Evolutionary conservation across 306 rosid species (phyloP).

Genomic region (Glycine tomentella): DNA sequence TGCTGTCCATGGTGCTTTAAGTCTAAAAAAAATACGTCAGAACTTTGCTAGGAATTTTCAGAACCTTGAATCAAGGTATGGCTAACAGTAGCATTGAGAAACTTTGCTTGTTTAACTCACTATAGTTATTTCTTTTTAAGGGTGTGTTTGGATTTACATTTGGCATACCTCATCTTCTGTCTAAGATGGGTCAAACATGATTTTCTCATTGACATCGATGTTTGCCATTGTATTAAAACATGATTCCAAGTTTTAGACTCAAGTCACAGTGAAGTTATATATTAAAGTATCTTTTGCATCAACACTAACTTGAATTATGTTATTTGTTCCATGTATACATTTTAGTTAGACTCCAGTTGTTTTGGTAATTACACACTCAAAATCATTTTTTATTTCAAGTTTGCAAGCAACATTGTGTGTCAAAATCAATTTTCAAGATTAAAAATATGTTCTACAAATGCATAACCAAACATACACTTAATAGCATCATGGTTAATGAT

Average conservation of each 20-base stretch:
- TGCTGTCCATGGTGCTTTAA: conserved; percentile 54
- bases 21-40: conserved; percentile 61
- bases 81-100: too few relatives aligned
- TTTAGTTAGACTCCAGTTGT: neutral
- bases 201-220: neutral
- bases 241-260: neutral
- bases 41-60: conserved; percentile 74
- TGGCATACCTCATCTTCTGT: neutral
- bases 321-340: neutral
- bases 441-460: neutral
- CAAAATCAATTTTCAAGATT: neutral
- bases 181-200: neutral
- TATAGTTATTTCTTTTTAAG: conserved; percentile 7
- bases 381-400: neutral
- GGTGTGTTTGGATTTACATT: neutral
- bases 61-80: conserved; percentile 83
- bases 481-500: conserved; percentile 25
- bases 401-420: neutral
- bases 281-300: neutral
- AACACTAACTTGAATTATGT: neutral
- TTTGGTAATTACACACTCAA: neutral
- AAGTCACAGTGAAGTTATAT: neutral
- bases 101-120: conserved; percentile 7
- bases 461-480: neutral
- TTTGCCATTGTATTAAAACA: neutral